Percentiles rank a stretch among this genome's conserved stretches.
phyloP scores from a whole-genome alignment of 169 alveolate genomes.

The Ichthyophthirius multifiliis region DNA sequence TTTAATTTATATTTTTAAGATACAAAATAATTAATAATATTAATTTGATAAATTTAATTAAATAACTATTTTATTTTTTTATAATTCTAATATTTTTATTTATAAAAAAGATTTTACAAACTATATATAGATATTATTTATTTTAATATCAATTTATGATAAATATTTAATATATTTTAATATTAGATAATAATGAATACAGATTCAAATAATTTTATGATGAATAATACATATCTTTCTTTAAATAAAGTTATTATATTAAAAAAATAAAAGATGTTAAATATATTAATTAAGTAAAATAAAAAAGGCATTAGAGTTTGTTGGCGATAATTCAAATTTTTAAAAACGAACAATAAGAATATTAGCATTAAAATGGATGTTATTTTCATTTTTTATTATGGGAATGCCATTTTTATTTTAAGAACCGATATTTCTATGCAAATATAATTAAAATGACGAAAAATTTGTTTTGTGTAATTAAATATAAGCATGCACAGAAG shows the following conservation, averaged over 20 bases:
- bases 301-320: slow-evolving; percentile 1
- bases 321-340: slow-evolving; percentile 15
- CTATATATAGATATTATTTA: neutral
- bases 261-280: neutral
- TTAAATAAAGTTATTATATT: neutral
- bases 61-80: neutral
- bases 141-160: neutral
- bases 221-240: neutral
- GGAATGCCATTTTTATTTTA: slow-evolving; percentile 10
- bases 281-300: neutral
- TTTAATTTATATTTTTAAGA: no score
- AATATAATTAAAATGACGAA: neutral
- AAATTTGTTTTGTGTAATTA: neutral
- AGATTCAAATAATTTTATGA: neutral
- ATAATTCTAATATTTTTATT: neutral
- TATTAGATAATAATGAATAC: neutral
- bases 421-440: slow-evolving; percentile 12
- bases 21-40: no score
- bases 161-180: neutral
- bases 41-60: neutral
- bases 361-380: neutral
- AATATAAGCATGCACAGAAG: neutral
- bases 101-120: neutral
- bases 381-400: slow-evolving; percentile 20
- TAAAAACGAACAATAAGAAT: neutral